Evolutionary conservation across 23 red algal species (phyloP), one percentile per base, ranked within the genome.

Genomic region (Porphyridium purpureum): DNA sequence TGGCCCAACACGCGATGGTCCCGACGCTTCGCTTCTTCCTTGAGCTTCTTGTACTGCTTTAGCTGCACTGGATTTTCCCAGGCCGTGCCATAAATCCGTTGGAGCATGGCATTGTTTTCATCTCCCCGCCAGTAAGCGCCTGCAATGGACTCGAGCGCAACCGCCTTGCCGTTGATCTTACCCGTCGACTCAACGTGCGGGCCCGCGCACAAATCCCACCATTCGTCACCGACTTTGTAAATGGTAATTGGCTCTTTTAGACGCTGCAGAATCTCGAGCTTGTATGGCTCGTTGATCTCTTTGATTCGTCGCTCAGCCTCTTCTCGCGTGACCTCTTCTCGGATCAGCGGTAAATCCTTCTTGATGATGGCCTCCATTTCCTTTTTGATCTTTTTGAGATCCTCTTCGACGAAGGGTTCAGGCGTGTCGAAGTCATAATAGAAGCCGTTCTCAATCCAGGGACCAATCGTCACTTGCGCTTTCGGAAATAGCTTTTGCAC

Each of bases 401-500:
- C 90, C 36, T 78, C 47, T 21, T 83, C 72, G 2, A 80, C 60
- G 24, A 98, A 85, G 34, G 90, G 53, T 30, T 59, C 26, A 0
- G 25, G 11, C 36, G 62, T 58, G 57, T 85, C 80, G 67, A 98
- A 98, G 56, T 98, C 90, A 36, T 98, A 98, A 47, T 98, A 98
- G 48, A 98, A 98, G 52, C 90, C 90, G 34, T 98, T 98, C 7
- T 98, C 79, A 58, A 98, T 98, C 79, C 90, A 98, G 1, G 90
- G 90, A 2, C 90, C 90, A 24, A 98, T 98, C 14, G 90, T 98
- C 6, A 98, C 90, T 38, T 85, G 67, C 20, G 90, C 90, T 31
- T 66, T 33, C 24, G 90, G 90, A 44, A 98, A 98, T 6, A 98
- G 72, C 17, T 60, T 51, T 42, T 98, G 90, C 53, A 98, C 90